A percentile compares a stretch with the other conserved stretches of the same genome.
Conservation (phyloP, 345 rosid species). For the Populus pruinosa region DNA sequence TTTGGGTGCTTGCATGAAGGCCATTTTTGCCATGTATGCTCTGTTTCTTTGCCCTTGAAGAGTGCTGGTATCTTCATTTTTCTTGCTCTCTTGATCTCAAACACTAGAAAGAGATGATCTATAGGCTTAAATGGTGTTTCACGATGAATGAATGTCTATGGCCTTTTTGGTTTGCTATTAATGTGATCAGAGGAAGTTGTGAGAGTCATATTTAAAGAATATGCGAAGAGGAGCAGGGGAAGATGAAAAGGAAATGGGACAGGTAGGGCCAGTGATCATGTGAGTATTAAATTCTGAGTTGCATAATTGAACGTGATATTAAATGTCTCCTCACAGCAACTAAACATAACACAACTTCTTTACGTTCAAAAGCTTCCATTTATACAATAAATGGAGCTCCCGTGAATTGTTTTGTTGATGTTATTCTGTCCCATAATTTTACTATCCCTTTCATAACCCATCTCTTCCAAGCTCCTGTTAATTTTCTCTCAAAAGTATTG, state of each 20-base stretch:
- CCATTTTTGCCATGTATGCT: constrained; percentile 38
- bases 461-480: not conserved
- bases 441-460: not conserved
- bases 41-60: constrained; percentile 34
- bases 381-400: not conserved
- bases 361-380: not conserved
- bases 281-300: constrained; percentile 27
- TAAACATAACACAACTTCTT: not conserved
- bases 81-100: constrained; percentile 12
- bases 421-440: not conserved
- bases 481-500: not conserved
- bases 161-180: constrained; percentile 4
- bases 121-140: not conserved
- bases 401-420: not conserved
- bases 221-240: not conserved
- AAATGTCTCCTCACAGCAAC: constrained; percentile 11
- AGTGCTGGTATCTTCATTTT: constrained; percentile 48
- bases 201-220: constrained; percentile 31
- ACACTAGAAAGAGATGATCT: not conserved
- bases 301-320: constrained; percentile 25
- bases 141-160: not conserved
- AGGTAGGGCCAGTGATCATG: constrained; percentile 20
- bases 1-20: constrained; percentile 54
- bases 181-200: constrained; percentile 29
- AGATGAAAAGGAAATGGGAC: constrained; percentile 3